Percentiles rank a stretch among this genome's conserved stretches.
These are phyloP conservation scores for Pestalotiopsis sp. DNA, from an alignment of 2,329 filamentous ascomycete species.

Conservation along the genomic window DNA sequence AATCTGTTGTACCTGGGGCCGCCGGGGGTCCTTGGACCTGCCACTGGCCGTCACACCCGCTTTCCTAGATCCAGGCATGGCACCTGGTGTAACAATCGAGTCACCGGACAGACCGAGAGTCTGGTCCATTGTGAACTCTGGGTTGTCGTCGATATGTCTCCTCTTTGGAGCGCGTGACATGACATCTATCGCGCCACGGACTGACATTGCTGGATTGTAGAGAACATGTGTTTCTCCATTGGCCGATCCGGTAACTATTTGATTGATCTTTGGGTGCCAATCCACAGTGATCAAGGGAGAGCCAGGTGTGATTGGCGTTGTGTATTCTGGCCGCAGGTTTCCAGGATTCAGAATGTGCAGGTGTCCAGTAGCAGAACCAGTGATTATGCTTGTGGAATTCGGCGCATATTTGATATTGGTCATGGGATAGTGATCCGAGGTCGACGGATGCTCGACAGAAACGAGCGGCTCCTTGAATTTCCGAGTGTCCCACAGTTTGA, in stretches of 20 bases:
- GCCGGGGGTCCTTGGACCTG: slow-evolving; percentile 73
- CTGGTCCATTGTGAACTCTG: slow-evolving; percentile 82
- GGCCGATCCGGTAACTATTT: slow-evolving; percentile 91
- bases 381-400: slow-evolving; percentile 80
- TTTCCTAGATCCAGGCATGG: slow-evolving; percentile 54
- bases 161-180: slow-evolving; percentile 95
- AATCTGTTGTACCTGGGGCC: slow-evolving; percentile 80
- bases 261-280: slow-evolving; percentile 95
- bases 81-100: slow-evolving; percentile 72
- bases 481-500: slow-evolving; percentile 95
- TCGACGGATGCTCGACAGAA: slow-evolving; percentile 76
- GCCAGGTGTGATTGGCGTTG: slow-evolving; percentile 86
- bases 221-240: slow-evolving; percentile 89
- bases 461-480: slow-evolving; percentile 93
- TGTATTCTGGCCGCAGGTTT: slow-evolving; percentile 80
- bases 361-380: slow-evolving; percentile 82
- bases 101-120: slow-evolving; percentile 82
- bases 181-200: slow-evolving; percentile 79
- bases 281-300: slow-evolving; percentile 80
- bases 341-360: slow-evolving; percentile 93
- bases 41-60: slow-evolving; percentile 79
- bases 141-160: slow-evolving; percentile 92
- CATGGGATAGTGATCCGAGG: slow-evolving; percentile 79
- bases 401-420: slow-evolving; percentile 90
- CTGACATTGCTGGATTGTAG: slow-evolving; percentile 84